Base-by-base conservation (phyloP, 768 basidiomycete genomes). In the Suillus weaverae region DNA sequence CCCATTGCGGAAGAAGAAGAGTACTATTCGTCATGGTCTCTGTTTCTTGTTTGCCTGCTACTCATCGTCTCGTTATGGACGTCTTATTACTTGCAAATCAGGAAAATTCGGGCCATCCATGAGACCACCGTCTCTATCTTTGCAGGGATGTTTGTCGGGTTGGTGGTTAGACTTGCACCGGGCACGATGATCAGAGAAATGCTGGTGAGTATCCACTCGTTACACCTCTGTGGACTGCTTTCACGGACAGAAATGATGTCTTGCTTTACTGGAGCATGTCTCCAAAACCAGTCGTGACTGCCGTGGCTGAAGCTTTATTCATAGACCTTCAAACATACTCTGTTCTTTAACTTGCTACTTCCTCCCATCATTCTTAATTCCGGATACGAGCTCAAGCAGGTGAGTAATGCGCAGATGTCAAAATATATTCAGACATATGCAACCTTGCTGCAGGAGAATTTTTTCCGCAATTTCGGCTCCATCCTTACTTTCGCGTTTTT, bases 291-390 rank as follows among this genome's bases (percentile, higher is more conserved):
- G 26, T 26, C 8, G 36, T 16, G 38, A 32, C 41, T 44, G 30
- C 26, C 11, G 16, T 50, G 51, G 20, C 43, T 44, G 46, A 59
- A 41, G 11, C 67, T 66, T 53, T 20, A 43, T 43, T 62, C 69
- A 3, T 71, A 97, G 95, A 95, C 93, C 10, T 97, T 97, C 84
- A 94, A 92, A 75, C 94, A 97, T 73, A 98, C 97, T 3, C 83
- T 99, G 59, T 97, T 99, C 82, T 97, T 99, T 83, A 99, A 99
- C 77, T 84, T 99, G 26, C 83, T 99, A n/a, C 86, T 99, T 5
- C 97, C 97, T 6, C 97, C 97, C 1, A 99, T 99, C 75, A 99
- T 99, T 73, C 81, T 99, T 46, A 97, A 96, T 77, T 97, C 95
- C 2, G 97, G 97, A 7, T 99, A 97, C 75, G 95, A 97, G 77